A percentile compares a stretch with the other conserved stretches of the same genome.
Evolutionary conservation across 208 protist species (phyloP).

Genomic region (Leishmania braziliensis): DNA sequence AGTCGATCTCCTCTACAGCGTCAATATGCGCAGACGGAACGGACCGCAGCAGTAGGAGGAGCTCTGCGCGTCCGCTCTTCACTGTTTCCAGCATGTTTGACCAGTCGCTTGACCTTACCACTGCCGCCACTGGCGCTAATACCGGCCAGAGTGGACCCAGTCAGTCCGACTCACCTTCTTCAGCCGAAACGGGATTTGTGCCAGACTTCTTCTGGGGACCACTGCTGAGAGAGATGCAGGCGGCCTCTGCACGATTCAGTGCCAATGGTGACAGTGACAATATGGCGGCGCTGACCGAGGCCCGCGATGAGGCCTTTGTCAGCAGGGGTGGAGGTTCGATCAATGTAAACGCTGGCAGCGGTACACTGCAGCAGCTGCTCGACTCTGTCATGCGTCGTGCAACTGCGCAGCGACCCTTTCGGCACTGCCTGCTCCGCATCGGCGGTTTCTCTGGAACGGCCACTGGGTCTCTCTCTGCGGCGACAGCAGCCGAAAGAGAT

Average conservation of each 20-base stretch:
- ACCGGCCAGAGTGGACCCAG: not conserved
- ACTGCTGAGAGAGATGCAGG: conserved; percentile 22
- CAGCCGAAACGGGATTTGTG: not conserved
- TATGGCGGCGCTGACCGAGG: not conserved
- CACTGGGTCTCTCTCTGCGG: not conserved
- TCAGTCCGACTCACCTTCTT: not conserved
- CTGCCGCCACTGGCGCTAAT: not conserved
- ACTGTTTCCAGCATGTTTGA: not conserved
- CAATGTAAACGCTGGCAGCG: conserved; percentile 24
- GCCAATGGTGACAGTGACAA: not conserved
- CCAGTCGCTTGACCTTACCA: not conserved
- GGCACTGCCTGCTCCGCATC: conserved; percentile 47
- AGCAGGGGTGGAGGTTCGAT: conserved; percentile 3
- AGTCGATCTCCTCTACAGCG: not conserved
- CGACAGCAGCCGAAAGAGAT: not conserved
- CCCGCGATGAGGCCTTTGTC: not conserved
- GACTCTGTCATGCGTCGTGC: conserved; percentile 39
- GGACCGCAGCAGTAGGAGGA: not conserved
- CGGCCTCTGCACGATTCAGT: not conserved
- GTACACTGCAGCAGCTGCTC: conserved; percentile 33
- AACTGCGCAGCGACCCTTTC: conserved; percentile 54
- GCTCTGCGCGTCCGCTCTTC: not conserved
- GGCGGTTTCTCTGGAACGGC: conserved; percentile 20
- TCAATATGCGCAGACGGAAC: not conserved
- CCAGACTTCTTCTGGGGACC: conserved; percentile 32